Percentiles rank a stretch among this genome's conserved stretches.
phyloP scores from a whole-genome alignment of 768 basidiomycete species.

The Lactarius sanguifluus region DNA sequence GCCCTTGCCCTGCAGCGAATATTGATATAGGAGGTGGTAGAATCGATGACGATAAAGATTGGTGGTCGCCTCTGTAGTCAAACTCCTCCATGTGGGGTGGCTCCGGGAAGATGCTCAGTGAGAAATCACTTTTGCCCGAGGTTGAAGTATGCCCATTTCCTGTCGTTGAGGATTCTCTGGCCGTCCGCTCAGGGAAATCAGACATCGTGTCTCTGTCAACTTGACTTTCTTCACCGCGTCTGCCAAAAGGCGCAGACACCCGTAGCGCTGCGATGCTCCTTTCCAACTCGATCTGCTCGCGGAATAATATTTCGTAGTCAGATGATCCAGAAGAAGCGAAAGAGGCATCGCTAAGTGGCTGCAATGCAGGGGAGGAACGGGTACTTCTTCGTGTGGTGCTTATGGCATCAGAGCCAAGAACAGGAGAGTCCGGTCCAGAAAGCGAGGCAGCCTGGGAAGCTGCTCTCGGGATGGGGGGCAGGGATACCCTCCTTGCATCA shows the following conservation, averaged over 20 bases:
- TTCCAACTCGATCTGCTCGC: slow-evolving; percentile 64
- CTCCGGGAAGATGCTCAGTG: slow-evolving; percentile 67
- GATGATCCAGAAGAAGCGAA: slow-evolving; percentile 32
- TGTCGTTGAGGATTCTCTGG: slow-evolving; percentile 20
- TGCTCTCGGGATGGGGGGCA: neutral
- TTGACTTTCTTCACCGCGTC: neutral
- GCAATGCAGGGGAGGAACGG: neutral
- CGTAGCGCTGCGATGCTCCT: slow-evolving; percentile 59
- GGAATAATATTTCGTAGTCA: slow-evolving; percentile 44
- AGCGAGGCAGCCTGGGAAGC: neutral
- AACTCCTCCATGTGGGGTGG: slow-evolving; percentile 45
- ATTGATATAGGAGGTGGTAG: slow-evolving; percentile 33
- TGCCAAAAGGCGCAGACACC: slow-evolving; percentile 36
- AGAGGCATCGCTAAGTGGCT: slow-evolving; percentile 1
- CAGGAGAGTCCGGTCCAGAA: slow-evolving; percentile 16
- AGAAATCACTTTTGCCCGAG: slow-evolving; percentile 51
- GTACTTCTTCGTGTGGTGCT: neutral
- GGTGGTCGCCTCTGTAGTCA: neutral
- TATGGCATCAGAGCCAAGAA: slow-evolving; percentile 4
- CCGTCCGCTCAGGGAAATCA: neutral
- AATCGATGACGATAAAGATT: neutral
- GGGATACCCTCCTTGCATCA: neutral
- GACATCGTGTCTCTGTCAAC: neutral
- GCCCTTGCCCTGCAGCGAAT: slow-evolving; percentile 30
- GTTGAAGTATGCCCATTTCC: slow-evolving; percentile 23